These are phyloP conservation scores for Colletotrichum sp. DNA, from an alignment of 2,329 filamentous ascomycete species.

Conservation along the genomic window DNA sequence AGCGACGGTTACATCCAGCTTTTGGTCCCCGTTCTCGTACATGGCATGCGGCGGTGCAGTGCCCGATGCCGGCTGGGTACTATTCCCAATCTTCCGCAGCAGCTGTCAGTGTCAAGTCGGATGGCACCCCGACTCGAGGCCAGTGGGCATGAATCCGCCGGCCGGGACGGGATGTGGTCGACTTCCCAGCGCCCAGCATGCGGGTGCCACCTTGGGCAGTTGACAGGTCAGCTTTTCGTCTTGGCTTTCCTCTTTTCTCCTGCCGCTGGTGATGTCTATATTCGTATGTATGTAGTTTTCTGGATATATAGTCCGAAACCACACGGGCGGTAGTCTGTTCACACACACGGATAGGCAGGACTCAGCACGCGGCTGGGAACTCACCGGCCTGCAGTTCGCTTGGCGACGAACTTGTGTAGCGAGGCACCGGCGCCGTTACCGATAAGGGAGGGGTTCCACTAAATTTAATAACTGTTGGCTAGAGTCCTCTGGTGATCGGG, in stretches of 20 bases:
- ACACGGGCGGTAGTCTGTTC: not conserved
- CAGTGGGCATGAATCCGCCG: not conserved
- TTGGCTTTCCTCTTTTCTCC: slow-evolving; percentile 5
- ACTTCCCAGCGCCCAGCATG: not conserved
- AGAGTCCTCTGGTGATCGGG: not conserved
- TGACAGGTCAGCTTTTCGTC: not conserved
- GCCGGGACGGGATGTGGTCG: not conserved
- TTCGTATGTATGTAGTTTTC: not conserved
- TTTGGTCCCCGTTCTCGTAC: not conserved
- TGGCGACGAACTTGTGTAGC: not conserved
- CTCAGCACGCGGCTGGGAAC: not conserved
- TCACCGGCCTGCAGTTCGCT: not conserved
- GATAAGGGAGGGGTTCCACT: not conserved
- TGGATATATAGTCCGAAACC: not conserved
- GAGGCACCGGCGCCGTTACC: slow-evolving; percentile 15
- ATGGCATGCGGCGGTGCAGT: slow-evolving; percentile 10
- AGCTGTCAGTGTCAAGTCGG: not conserved
- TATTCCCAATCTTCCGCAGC: not conserved
- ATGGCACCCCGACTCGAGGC: not conserved
- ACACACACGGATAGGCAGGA: not conserved
- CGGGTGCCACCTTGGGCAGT: not conserved
- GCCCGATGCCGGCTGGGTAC: not conserved
- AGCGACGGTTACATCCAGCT: not conserved
- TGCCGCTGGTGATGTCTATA: not conserved
- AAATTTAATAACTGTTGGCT: not conserved